Base-by-base conservation (phyloP, 2,329 filamentous ascomycete genomes). In the Colletotrichum cuscutae region DNA sequence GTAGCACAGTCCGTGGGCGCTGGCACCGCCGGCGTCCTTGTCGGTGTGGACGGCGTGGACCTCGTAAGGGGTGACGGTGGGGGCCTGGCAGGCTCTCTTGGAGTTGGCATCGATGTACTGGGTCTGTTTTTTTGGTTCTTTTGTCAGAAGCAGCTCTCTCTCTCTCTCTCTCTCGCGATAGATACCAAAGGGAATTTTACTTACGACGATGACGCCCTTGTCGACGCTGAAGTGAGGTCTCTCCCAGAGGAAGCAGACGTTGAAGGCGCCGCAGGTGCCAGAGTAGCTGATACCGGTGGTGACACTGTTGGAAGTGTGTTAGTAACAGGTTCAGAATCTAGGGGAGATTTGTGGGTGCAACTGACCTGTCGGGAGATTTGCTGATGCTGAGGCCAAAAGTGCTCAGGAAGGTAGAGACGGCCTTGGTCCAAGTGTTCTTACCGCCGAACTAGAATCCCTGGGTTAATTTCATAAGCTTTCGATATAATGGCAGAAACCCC, bases 211-310 rank as follows among this genome's bases (percentile, higher is more conserved):
- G 30, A 65, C 62, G n/a, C 62, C 62, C 49, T 65, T 65, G 15
- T 65, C 49, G 4, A 65, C 62, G 19, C 28, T 24, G 49, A 65
- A 65, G 37, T 65, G 62, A 9, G 62, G 62, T 56, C 62, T 65
- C 30, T 65, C 49, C 62, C 62, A 65, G 12, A 65, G 52, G 49
- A 65, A 65, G 49, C 62, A 65, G 52, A 65, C 62, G 30, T 54
- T 56, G 62, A 65, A 57, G 30, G 62, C 19, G 24, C 49, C 49
- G 15, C 62, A 65, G 22, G 28, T 65, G 12, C 62, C 62, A 15
- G 62, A 15, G 22, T 65, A 65, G 52, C 32, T 30, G 11, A 65
- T 56, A 56, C 28, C 62, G 22, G 62, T 65, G 49, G 62, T 65
- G 28, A 65, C 62, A 57, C 62, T 65, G 32, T 12, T 12, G 35